Evolutionary conservation across 2,329 filamentous ascomycete species (phyloP).

Genomic region (Pseudocercospora fijiensis): DNA sequence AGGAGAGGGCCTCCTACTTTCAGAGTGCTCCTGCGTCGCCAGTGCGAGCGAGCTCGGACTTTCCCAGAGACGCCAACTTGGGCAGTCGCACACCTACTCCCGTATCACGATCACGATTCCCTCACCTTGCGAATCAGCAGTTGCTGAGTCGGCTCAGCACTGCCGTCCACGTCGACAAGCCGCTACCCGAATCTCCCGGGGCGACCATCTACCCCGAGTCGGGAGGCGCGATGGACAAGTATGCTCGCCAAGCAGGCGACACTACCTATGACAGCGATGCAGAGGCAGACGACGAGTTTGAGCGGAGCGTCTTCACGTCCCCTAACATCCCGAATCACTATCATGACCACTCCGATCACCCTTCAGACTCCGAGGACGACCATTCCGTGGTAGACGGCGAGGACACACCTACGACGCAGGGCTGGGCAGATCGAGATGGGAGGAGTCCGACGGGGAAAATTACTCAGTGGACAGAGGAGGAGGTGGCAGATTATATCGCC

Average conservation of each 20-base stretch:
- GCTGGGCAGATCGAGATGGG: constrained; percentile 37
- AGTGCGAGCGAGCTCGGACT: constrained; percentile 34
- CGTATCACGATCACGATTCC: constrained; percentile 13
- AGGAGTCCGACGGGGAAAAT: constrained; percentile 70
- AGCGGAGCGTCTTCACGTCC: constrained; percentile 66
- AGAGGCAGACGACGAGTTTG: constrained; percentile 80
- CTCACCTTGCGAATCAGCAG: constrained; percentile 16
- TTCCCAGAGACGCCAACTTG: constrained; percentile 38
- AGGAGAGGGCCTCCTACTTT: constrained; percentile 10
- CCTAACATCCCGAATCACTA: constrained; percentile 65
- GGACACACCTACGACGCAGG: constrained; percentile 71
- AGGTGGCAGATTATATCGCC: constrained; percentile 85
- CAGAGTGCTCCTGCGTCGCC: constrained; percentile 23
- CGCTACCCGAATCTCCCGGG: constrained; percentile 13
- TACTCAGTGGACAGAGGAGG: constrained; percentile 77
- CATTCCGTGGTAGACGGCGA: constrained; percentile 48
- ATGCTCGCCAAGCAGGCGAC: constrained; percentile 35
- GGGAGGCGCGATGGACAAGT: constrained; percentile 35
- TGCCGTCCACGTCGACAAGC: constrained; percentile 18
- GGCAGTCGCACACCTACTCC: constrained; percentile 25
- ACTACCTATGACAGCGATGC: constrained; percentile 69
- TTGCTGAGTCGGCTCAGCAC: constrained; percentile 21
- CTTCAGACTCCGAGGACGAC: constrained; percentile 51
- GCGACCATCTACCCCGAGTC: not conserved
- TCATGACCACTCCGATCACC: constrained; percentile 63